Percentiles rank a stretch among this genome's conserved stretches.
Evolutionary conservation across 2,329 filamentous ascomycete species (phyloP).

Genomic region (Aureobasidium sp.): DNA sequence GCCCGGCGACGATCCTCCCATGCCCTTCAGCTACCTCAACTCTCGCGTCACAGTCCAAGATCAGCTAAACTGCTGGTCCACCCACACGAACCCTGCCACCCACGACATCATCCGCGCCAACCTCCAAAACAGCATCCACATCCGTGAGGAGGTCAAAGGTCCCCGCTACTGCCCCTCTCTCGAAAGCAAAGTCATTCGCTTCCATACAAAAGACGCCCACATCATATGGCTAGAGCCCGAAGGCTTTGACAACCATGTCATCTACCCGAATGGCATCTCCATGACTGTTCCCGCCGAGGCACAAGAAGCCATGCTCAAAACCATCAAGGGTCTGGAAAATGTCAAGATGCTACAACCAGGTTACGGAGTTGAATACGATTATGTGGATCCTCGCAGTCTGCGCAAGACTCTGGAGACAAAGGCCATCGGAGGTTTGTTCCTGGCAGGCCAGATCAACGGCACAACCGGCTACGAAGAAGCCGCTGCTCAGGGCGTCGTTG

Average conservation of each 20-base stretch:
- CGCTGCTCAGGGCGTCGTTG: constrained; percentile 83
- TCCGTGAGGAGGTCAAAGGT: constrained; percentile 87
- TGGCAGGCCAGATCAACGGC: constrained; percentile 96
- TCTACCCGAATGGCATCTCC: constrained; percentile 94
- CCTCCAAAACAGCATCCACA: constrained; percentile 93
- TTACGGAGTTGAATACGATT: constrained; percentile 98
- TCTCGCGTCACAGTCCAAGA: constrained; percentile 65
- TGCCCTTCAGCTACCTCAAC: constrained; percentile 88
- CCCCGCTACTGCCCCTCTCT: constrained; percentile 93
- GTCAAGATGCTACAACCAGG: constrained; percentile 89
- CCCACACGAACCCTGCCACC: constrained; percentile 73
- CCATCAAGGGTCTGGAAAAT: constrained; percentile 78
- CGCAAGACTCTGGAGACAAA: constrained; percentile 92
- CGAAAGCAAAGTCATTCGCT: constrained; percentile 88
- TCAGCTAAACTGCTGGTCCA: constrained; percentile 80
- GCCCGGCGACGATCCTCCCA: constrained; percentile 73
- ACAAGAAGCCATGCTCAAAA: constrained; percentile 76
- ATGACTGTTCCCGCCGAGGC: constrained; percentile 91
- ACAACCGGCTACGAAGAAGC: constrained; percentile 98
- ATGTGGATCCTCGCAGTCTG: constrained; percentile 85
- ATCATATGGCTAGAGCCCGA: constrained; percentile 97
- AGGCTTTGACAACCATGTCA: constrained; percentile 78
- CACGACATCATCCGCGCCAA: constrained; percentile 82
- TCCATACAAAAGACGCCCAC: constrained; percentile 69
- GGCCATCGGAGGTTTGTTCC: constrained; percentile 74